Evolutionary conservation across 163 green algal genomes (phyloP).

Genomic region (Volvox carteri): DNA sequence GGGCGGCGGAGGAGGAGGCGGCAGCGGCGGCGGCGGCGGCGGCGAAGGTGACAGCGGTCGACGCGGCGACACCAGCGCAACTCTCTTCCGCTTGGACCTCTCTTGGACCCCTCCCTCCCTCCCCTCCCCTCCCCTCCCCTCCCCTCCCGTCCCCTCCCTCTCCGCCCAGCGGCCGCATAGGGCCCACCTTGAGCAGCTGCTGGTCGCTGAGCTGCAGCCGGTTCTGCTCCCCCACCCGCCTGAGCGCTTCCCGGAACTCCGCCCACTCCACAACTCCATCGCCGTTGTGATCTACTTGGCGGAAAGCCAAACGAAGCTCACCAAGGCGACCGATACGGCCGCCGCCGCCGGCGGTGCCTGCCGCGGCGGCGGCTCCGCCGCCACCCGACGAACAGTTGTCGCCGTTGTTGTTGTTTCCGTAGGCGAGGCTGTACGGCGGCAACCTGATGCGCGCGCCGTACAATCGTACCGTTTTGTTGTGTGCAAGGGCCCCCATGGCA

Average conservation of each 20-base stretch:
- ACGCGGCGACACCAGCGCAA: no score
- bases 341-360: neutral
- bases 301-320: slow-evolving; percentile 21
- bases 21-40: no score
- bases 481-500: no score
- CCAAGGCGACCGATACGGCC: neutral
- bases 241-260: slow-evolving; percentile 30
- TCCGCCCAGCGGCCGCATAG: neutral
- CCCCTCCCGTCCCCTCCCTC: no score
- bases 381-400: neutral
- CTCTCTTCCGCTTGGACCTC: no score
- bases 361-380: neutral
- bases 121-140: no score
- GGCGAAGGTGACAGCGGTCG: no score
- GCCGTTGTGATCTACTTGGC: neutral
- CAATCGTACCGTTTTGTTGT: no score
- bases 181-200: slow-evolving; percentile 12
- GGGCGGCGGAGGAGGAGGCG: no score
- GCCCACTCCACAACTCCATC: slow-evolving; percentile 46
- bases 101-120: no score
- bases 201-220: slow-evolving; percentile 24
- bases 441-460: slow-evolving; percentile 2
- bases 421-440: slow-evolving; percentile 1
- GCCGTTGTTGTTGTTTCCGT: neutral
- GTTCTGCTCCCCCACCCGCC: slow-evolving; percentile 20